A percentile compares a stretch with the other conserved stretches of the same genome.
phyloP scores from a whole-genome alignment of 306 rosid species.

The Echinosophora koreensis region DNA sequence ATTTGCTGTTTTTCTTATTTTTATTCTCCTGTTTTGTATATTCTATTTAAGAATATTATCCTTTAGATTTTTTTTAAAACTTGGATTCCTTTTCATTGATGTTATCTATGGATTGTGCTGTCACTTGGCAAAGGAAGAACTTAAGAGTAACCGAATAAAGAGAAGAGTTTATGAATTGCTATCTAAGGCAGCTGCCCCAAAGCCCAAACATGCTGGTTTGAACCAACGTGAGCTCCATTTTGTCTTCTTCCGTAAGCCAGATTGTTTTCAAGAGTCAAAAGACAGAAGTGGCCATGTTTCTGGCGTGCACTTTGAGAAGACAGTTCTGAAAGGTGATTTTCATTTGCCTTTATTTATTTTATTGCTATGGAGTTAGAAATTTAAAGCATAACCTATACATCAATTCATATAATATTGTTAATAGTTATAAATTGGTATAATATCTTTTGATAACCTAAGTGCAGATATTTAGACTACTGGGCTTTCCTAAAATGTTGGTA shows the following conservation, averaged over 20 bases:
- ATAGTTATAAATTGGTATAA: conserved; percentile 4
- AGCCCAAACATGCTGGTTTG: conserved; percentile 53
- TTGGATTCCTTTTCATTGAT: conserved; percentile 43
- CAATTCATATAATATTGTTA: conserved; percentile 23
- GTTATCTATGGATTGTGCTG: conserved; percentile 46
- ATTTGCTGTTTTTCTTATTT: conserved; percentile 6
- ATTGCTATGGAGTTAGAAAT: background rate
- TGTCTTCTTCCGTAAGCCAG: conserved; percentile 83
- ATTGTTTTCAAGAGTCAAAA: conserved; percentile 67
- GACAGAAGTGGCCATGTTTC: conserved; percentile 64
- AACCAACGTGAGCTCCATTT: conserved; percentile 79
- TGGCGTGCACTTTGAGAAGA: conserved; percentile 78
- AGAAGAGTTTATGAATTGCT: conserved; percentile 88
- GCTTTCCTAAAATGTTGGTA: conserved; percentile 19
- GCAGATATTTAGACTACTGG: background rate
- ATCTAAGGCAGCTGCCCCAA: conserved; percentile 74
- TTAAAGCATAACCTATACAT: conserved; percentile 8
- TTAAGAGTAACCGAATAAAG: conserved; percentile 78
- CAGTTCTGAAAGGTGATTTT: conserved; percentile 72
- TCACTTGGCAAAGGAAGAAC: conserved; percentile 82
- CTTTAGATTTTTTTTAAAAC: background rate
- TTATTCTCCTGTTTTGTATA: background rate
- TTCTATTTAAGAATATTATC: conserved; percentile 24
- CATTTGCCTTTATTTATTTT: conserved; percentile 21
- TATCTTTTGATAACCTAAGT: conserved; percentile 10